These are phyloP conservation scores for Cutaneotrichosporon mucoides DNA, from an alignment of 1,284 basidiomycete genomes.

Conservation along the genomic window DNA sequence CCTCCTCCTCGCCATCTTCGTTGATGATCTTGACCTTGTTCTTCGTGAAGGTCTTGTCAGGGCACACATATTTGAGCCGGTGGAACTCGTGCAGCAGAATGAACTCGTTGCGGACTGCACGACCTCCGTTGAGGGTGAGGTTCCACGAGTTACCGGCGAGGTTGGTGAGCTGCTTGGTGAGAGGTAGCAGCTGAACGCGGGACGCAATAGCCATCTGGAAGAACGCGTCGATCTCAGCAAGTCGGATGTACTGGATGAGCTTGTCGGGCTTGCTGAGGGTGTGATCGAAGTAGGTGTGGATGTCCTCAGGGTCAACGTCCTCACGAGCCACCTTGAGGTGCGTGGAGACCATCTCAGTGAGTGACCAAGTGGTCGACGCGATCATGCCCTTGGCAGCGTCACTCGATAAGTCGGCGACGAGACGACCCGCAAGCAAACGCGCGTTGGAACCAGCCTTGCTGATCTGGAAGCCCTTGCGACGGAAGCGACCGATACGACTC, in stretches of 20 bases:
- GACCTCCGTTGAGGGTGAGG: slow-evolving; percentile 88
- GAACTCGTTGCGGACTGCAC: slow-evolving; percentile 98
- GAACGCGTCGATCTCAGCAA: slow-evolving; percentile 90
- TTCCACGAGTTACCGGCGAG: slow-evolving; percentile 99
- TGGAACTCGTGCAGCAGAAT: slow-evolving; percentile 99
- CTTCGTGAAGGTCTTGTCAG: slow-evolving; percentile 78
- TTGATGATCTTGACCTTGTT: slow-evolving; percentile 52
- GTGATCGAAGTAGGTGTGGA: slow-evolving; percentile 83
- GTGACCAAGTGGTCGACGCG: slow-evolving; percentile 91
- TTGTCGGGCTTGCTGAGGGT: slow-evolving; percentile 71
- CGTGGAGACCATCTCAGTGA: slow-evolving; percentile 93
- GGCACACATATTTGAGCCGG: slow-evolving; percentile 89
- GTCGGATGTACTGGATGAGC: slow-evolving; percentile 80
- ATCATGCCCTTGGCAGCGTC: slow-evolving; percentile 97
- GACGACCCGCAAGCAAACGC: slow-evolving; percentile 74
- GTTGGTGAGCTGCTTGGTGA: slow-evolving; percentile 92
- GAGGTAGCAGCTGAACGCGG: slow-evolving; percentile 81
- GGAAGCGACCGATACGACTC: slow-evolving; percentile 90
- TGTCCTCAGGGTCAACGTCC: slow-evolving; percentile 95
- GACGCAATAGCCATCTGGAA: slow-evolving; percentile 92
- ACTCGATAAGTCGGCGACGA: slow-evolving; percentile 88
- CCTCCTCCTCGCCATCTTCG: slow-evolving; percentile 56
- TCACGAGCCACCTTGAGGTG: slow-evolving; percentile 80
- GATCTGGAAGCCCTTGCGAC: slow-evolving; percentile 65
- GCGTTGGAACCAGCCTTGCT: slow-evolving; percentile 81